phyloP scores from a whole-genome alignment of 176 grass and related monocot species.

The Carex pumila region DNA sequence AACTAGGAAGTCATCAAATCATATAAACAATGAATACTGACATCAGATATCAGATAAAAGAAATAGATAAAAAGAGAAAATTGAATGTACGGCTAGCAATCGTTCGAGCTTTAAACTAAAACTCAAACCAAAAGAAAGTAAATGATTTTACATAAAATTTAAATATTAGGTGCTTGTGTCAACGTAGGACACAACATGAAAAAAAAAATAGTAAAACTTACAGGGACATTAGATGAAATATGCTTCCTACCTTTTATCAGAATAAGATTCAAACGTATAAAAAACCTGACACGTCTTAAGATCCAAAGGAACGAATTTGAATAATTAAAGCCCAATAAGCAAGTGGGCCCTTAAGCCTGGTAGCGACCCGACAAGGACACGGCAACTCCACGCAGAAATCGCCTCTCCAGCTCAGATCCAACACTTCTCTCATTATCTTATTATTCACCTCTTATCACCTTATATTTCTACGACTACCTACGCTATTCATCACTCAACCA shows the following conservation, averaged over 20 bases:
- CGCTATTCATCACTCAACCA: background rate
- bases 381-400: conserved; percentile 16
- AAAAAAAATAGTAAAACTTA: background rate
- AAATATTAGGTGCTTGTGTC: background rate
- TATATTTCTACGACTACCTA: background rate
- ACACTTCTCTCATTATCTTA: conserved; percentile 17
- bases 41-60: no score
- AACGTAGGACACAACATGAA: background rate
- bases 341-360: background rate
- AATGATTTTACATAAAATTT: background rate
- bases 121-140: background rate
- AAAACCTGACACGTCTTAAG: conserved; percentile 17
- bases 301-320: conserved; percentile 10
- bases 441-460: background rate
- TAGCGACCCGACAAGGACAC: conserved; percentile 27
- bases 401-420: conserved; percentile 22
- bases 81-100: no score
- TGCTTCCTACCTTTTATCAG: background rate
- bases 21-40: no score
- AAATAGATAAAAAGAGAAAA: no score
- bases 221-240: background rate
- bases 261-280: background rate
- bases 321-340: conserved; percentile 15
- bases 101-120: background rate
- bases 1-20: no score